Base-by-base conservation (phyloP, 2,329 filamentous ascomycete species). In the Colletotrichum shisoi region DNA sequence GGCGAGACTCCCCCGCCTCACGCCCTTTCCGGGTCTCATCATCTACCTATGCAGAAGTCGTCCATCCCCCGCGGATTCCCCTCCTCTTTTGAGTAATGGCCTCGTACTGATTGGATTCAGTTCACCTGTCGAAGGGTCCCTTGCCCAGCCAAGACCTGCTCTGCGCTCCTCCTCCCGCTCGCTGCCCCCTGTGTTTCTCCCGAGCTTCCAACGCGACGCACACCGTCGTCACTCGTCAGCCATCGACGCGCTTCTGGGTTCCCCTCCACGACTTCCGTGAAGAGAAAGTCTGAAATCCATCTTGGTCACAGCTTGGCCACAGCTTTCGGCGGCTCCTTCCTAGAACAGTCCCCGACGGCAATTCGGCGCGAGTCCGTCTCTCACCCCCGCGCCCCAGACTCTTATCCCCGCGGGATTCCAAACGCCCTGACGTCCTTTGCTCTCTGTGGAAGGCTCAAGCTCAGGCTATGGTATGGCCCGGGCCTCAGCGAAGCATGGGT, bases 31-130 rank as follows among this genome's bases (percentile, higher is more conserved):
- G n/a, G 49, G 57, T 12, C 49, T 31, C 27, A 8, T 31, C 6
- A 8, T 8, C 48, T 48, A 8, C 1, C 48, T 48, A 58, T 58
- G 64, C 53, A 44, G n/a, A 34, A 11, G 24, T 17, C 24, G 45
- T 54, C 48, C 31, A 49, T 58, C 59, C 60, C 53, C 64, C 63
- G 54, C 60, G 64, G 54, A 53, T 64, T 59, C 34, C 48, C 61
- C 64, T 62, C 39, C 59, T 67, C 11, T 17, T 37, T 67, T 44
- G 46, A 56, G 64, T 59, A 67, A 67, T 64, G 48, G 34, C 64
- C 17, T 64, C 31, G n/a, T 7, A 54, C 24, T 64, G 53, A 67
- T 67, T 67, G 64, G 64, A 64, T 37, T 24, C 40, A 19, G 44
- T 17, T 37, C 46, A 58, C 46, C 57, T 59, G 64, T 42, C 60